Percentiles rank a stretch among this genome's conserved stretches.
phyloP scores from a whole-genome alignment of 2,329 filamentous ascomycete genomes.

The Pyrenophora seminiperda region DNA sequence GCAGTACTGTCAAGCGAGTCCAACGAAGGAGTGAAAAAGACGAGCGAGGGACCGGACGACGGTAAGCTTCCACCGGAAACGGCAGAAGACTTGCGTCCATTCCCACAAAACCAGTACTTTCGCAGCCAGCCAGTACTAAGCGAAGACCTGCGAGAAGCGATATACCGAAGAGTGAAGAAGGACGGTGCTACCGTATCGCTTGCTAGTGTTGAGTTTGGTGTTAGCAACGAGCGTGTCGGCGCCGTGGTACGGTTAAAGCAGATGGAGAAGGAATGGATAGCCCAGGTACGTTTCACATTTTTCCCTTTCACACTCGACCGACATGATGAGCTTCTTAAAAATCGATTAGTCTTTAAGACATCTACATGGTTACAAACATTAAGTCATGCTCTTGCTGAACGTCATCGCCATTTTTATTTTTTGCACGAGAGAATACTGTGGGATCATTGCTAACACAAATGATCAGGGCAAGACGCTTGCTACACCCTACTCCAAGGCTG shows the following conservation, averaged over 20 bases:
- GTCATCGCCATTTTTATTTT: conserved; percentile 11
- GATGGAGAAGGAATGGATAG: conserved; percentile 77
- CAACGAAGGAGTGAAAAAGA: conserved; percentile 18
- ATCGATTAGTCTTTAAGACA: conserved; percentile 99
- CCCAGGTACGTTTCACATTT: conserved; percentile 66
- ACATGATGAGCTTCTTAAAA: conserved; percentile 72
- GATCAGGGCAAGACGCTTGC: conserved; percentile 76
- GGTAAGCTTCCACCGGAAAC: conserved; percentile 38
- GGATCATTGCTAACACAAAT: conserved; percentile 22
- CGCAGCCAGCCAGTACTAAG: conserved; percentile 73
- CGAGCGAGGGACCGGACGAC: conserved; percentile 22
- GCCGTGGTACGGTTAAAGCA: conserved; percentile 86
- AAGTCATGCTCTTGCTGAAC: conserved; percentile 75
- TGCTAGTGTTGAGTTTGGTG: conserved; percentile 75
- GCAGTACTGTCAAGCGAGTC: conserved; percentile 29
- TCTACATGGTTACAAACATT: conserved; percentile 81
- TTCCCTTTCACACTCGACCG: conserved; percentile 10
- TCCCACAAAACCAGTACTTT: conserved; percentile 75
- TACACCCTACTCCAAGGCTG: conserved; percentile 73
- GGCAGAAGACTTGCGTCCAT: conserved; percentile 59
- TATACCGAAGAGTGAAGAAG: conserved; percentile 71
- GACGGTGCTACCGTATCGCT: conserved; percentile 69
- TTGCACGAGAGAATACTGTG: background rate
- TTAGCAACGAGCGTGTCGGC: conserved; percentile 83
- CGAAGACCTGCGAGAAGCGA: conserved; percentile 72